A percentile compares a stretch with the other conserved stretches of the same genome.
Evolutionary conservation across 305 asterid genomes (phyloP).

Genomic region (Fraxinus greggii): DNA sequence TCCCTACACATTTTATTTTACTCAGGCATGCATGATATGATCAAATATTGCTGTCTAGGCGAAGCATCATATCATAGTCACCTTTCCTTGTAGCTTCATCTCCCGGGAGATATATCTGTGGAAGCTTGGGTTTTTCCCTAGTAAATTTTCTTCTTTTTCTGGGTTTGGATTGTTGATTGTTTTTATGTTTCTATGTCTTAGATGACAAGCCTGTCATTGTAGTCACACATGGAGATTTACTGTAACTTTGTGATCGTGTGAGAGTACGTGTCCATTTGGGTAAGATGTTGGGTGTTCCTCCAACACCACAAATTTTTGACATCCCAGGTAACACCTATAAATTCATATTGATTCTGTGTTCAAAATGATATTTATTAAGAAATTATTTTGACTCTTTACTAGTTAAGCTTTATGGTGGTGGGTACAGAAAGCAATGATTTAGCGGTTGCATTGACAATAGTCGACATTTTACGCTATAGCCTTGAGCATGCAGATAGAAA

Average conservation of each 20-base stretch:
- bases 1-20: not conserved
- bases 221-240: constrained; percentile 83
- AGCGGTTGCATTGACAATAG: constrained; percentile 43
- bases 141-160: no score
- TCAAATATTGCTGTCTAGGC: not conserved
- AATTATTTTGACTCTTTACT: not conserved
- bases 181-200: constrained; percentile 25
- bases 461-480: constrained; percentile 51
- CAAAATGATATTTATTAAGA: not conserved
- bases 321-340: constrained; percentile 58
- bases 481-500: constrained; percentile 73
- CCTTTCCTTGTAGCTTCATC: not conserved
- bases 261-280: constrained; percentile 57
- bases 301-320: constrained; percentile 66
- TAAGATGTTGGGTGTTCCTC: constrained; percentile 68
- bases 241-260: constrained; percentile 54
- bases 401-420: constrained; percentile 8
- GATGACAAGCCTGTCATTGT: constrained; percentile 83
- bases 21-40: not conserved
- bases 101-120: not conserved
- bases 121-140: not conserved
- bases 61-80: not conserved
- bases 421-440: constrained; percentile 50
- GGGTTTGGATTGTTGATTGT: constrained; percentile 1
- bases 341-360: not conserved